Conservation (phyloP, 441 rosid species). For the Gossypium davidsonii region DNA sequence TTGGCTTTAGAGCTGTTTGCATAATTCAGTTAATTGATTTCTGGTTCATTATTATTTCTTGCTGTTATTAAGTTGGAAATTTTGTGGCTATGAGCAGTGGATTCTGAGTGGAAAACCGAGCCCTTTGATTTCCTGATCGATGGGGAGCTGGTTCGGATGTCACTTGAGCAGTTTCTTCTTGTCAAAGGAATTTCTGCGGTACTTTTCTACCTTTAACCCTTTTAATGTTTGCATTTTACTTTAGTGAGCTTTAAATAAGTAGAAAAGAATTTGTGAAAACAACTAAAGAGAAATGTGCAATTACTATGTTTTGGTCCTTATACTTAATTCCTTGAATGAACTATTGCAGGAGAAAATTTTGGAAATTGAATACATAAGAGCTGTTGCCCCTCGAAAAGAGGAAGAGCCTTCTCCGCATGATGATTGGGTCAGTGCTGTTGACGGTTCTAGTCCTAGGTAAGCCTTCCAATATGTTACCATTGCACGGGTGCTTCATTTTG, state of each 20-base stretch:
- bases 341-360: conserved; percentile 67
- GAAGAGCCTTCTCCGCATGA: conserved; percentile 82
- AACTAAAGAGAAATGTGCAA: background rate
- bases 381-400: conserved; percentile 76
- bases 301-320: background rate
- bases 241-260: background rate
- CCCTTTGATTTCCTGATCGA: conserved; percentile 88
- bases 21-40: background rate
- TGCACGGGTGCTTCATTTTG: background rate
- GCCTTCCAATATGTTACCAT: background rate
- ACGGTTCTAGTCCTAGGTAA: conserved; percentile 71
- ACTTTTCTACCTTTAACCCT: conserved; percentile 9
- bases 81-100: conserved; percentile 34
- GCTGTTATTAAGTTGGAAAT: background rate
- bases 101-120: conserved; percentile 63
- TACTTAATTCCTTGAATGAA: background rate
- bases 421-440: conserved; percentile 97
- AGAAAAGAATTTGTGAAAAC: background rate
- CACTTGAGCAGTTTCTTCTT: conserved; percentile 21
- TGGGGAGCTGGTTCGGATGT: conserved; percentile 90
- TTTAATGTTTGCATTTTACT: background rate
- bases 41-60: background rate
- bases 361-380: conserved; percentile 90
- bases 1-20: background rate
- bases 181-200: conserved; percentile 95